phyloP scores from a whole-genome alignment of 2,329 filamentous ascomycete genomes.

The Emergomyces orientalis region DNA sequence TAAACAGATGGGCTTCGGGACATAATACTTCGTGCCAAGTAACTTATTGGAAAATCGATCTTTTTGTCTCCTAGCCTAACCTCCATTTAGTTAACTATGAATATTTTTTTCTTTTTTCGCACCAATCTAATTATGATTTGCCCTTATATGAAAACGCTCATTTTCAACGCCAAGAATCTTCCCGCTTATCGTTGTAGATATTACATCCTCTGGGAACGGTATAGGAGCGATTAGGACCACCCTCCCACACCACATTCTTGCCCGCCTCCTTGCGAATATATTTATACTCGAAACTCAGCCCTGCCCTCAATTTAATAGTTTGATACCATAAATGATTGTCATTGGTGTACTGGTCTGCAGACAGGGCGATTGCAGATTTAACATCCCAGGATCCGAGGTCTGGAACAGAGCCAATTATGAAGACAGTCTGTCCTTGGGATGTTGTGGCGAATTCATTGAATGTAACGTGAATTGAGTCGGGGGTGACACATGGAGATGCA shows the following conservation, averaged over 20 bases:
- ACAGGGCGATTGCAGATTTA: conserved; percentile 46
- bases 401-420: conserved; percentile 51
- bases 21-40: too few species aligned
- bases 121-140: too few species aligned
- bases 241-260: conserved; percentile 55
- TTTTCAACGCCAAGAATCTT: conserved; percentile 31
- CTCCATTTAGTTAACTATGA: too few species aligned
- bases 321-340: conserved; percentile 54
- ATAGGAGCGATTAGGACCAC: conserved; percentile 41
- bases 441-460: conserved; percentile 54
- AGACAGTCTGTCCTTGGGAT: conserved; percentile 53
- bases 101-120: too few species aligned
- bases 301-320: conserved; percentile 47
- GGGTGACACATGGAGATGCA: conserved; percentile 14
- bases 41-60: too few species aligned
- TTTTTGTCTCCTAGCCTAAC: too few species aligned
- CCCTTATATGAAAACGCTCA: not conserved
- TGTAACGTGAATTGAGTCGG: conserved; percentile 47
- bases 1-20: not conserved
- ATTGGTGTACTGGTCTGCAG: conserved; percentile 50
- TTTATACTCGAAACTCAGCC: conserved; percentile 56
- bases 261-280: conserved; percentile 52
- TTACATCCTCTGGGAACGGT: conserved; percentile 33
- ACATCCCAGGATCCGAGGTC: conserved; percentile 57
- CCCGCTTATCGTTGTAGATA: conserved; percentile 26